Conservation (phyloP, 2,329 filamentous ascomycete genomes). For the Ophiostoma sp. region DNA sequence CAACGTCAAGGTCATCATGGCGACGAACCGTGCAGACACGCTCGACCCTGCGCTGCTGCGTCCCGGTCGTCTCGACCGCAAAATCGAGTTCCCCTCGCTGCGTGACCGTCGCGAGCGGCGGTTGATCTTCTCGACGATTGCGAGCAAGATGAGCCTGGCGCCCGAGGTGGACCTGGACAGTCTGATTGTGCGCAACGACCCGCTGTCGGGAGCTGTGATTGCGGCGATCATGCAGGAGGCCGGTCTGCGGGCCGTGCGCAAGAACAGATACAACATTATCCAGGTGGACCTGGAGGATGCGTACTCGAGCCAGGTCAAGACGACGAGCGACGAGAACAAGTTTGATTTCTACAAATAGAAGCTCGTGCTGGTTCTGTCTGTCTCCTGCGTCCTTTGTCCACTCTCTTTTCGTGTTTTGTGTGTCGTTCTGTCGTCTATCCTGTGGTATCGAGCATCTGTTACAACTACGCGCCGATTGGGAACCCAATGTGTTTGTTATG, state of each 20-base stretch:
- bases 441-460: background rate
- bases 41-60: constrained; percentile 91
- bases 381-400: background rate
- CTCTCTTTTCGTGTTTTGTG: background rate
- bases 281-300: constrained; percentile 95
- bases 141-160: constrained; percentile 91
- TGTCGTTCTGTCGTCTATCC: background rate
- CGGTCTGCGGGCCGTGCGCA: constrained; percentile 84
- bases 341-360: constrained; percentile 86
- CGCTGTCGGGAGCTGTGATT: constrained; percentile 89
- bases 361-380: background rate
- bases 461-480: too few relatives aligned
- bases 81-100: constrained; percentile 97
- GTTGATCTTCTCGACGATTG: constrained; percentile 96
- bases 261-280: constrained; percentile 99
- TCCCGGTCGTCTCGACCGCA: constrained; percentile 90
- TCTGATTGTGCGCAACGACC: constrained; percentile 93
- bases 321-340: constrained; percentile 58
- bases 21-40: constrained; percentile 95
- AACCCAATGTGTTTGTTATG: background rate
- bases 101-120: constrained; percentile 90
- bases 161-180: constrained; percentile 96
- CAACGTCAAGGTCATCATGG: constrained; percentile 99
- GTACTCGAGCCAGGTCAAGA: constrained; percentile 95
- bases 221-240: constrained; percentile 99